phyloP scores from a whole-genome alignment of 2,329 filamentous ascomycete genomes.

The Botrytis pseudocinerea region DNA sequence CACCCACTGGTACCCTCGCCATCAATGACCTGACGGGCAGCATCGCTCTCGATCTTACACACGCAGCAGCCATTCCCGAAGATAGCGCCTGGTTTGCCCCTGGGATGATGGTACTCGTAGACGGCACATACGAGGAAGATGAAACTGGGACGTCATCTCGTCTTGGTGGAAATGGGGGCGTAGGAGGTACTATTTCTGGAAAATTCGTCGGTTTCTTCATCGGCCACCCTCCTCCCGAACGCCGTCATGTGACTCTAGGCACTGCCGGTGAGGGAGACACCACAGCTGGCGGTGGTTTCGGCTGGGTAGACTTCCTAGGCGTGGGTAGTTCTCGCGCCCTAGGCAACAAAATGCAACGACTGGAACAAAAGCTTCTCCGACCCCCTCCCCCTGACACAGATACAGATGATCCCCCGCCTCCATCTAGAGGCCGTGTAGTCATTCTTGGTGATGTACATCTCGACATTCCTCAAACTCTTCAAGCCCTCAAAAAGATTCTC shows the following conservation, averaged over 20 bases:
- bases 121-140: slow-evolving; percentile 96
- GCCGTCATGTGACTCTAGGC: slow-evolving; percentile 75
- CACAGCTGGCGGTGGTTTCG: slow-evolving; percentile 78
- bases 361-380: slow-evolving; percentile 70
- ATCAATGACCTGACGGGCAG: slow-evolving; percentile 87
- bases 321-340: slow-evolving; percentile 85
- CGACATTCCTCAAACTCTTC: slow-evolving; percentile 77
- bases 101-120: slow-evolving; percentile 93
- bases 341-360: slow-evolving; percentile 76
- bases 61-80: slow-evolving; percentile 78
- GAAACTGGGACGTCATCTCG: slow-evolving; percentile 68
- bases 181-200: slow-evolving; percentile 89
- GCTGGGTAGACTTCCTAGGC: slow-evolving; percentile 96
- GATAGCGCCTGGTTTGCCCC: slow-evolving; percentile 90
- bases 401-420: slow-evolving; percentile 32
- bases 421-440: slow-evolving; percentile 59
- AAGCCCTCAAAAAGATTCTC: slow-evolving; percentile 79
- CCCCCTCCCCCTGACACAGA: slow-evolving; percentile 27
- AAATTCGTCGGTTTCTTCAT: slow-evolving; percentile 89
- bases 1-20: slow-evolving; percentile 78
- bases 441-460: slow-evolving; percentile 84
- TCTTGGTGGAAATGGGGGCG: slow-evolving; percentile 74
- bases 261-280: slow-evolving; percentile 57
- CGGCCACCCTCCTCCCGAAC: slow-evolving; percentile 87
- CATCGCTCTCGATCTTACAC: slow-evolving; percentile 78